These are phyloP conservation scores for Penicillium longicatenatum DNA, from an alignment of 495 filamentous ascomycete species.

Conservation along the genomic window DNA sequence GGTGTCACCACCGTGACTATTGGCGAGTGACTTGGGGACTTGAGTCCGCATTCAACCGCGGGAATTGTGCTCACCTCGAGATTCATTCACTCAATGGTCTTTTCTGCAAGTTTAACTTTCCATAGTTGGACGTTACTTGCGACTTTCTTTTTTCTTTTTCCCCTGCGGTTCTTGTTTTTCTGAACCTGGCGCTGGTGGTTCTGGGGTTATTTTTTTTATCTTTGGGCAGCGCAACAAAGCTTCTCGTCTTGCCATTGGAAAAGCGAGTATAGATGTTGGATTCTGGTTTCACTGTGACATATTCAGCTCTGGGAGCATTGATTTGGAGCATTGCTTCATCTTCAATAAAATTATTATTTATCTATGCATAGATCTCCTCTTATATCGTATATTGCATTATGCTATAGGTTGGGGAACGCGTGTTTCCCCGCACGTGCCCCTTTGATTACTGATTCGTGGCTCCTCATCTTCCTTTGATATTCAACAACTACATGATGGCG, in stretches of 20 bases:
- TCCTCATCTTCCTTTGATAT: conserved; percentile 1
- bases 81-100: background rate
- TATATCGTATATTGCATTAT: background rate
- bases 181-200: conserved; percentile 44
- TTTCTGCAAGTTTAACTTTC: conserved; percentile 5
- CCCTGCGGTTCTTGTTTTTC: conserved; percentile 18
- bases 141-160: conserved; percentile 18
- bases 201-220: conserved; percentile 35
- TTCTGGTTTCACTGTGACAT: conserved; percentile 23
- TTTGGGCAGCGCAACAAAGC: conserved; percentile 29
- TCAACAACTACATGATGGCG: conserved; percentile 23
- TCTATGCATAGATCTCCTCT: conserved; percentile 1
- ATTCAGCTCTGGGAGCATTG: conserved; percentile 30
- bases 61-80: background rate
- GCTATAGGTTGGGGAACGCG: background rate
- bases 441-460: conserved; percentile 1
- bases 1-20: conserved; percentile 14
- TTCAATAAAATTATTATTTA: background rate
- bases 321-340: conserved; percentile 7
- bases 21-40: background rate
- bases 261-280: conserved; percentile 27
- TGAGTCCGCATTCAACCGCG: background rate
- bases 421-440: conserved; percentile 17
- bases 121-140: conserved; percentile 8
- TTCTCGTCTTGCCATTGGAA: conserved; percentile 23